phyloP scores from a whole-genome alignment of 495 filamentous ascomycete species.

The Penicillium angulare region DNA sequence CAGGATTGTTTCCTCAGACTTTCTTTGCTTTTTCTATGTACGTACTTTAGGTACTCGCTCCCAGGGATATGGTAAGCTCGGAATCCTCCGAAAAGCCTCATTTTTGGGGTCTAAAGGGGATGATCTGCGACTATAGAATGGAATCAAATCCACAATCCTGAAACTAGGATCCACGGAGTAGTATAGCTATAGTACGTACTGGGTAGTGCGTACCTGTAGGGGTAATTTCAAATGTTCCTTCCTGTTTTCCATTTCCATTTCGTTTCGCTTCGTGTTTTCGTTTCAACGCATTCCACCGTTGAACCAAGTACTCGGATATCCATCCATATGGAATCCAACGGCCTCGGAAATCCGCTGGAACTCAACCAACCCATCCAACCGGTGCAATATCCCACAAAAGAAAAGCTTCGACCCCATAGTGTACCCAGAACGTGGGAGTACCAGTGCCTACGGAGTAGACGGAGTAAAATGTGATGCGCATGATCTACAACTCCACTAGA shows the following conservation, averaged over 20 bases:
- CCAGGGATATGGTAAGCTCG: not conserved
- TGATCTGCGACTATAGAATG: not conserved
- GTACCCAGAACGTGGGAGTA: too few relatives aligned
- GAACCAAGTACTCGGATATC: not conserved
- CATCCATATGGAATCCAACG: not conserved
- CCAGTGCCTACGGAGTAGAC: too few relatives aligned
- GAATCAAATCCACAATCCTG: not conserved
- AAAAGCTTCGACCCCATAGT: too few relatives aligned
- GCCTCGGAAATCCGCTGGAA: not conserved
- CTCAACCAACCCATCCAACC: not conserved
- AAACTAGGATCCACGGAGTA: too few relatives aligned
- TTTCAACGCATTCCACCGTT: not conserved
- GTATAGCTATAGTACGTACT: too few relatives aligned
- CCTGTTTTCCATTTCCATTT: not conserved
- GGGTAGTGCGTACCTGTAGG: too few relatives aligned
- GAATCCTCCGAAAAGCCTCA: not conserved
- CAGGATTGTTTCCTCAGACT: not conserved
- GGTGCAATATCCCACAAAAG: too few relatives aligned
- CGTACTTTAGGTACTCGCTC: too few relatives aligned
- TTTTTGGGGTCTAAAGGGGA: not conserved
- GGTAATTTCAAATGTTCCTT: not conserved
- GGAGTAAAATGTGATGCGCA: too few relatives aligned
- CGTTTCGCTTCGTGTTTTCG: too few relatives aligned
- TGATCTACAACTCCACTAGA: constrained; percentile 13
- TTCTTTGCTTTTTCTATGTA: not conserved